phyloP scores from a whole-genome alignment of 805 yeast genomes.

The Hanseniaspora jakobsenii region DNA sequence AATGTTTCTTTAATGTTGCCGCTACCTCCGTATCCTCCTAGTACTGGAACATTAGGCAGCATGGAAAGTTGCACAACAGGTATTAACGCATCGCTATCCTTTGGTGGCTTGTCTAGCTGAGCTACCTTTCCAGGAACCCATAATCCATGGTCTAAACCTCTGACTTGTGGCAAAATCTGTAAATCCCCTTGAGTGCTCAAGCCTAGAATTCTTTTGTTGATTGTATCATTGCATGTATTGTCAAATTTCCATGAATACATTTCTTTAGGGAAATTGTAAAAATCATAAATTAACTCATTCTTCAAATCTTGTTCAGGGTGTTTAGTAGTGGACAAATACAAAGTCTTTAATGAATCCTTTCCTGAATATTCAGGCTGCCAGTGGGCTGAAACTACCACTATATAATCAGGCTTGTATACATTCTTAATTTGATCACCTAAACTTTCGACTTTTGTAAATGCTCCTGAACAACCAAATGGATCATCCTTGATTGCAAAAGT shows the following conservation, averaged over 20 bases:
- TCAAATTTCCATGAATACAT: constrained; percentile 52
- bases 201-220: constrained; percentile 28
- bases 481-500: constrained; percentile 52
- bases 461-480: constrained; percentile 42
- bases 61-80: constrained; percentile 37
- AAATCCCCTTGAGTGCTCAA: not conserved
- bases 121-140: constrained; percentile 75
- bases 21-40: not conserved
- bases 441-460: constrained; percentile 39
- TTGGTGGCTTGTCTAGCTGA: constrained; percentile 31
- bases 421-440: constrained; percentile 43
- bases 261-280: constrained; percentile 55
- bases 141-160: constrained; percentile 74
- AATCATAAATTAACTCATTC: constrained; percentile 58
- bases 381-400: constrained; percentile 63
- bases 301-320: not conserved
- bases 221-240: constrained; percentile 26
- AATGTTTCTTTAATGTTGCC: constrained; percentile 12
- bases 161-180: constrained; percentile 17
- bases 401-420: constrained; percentile 48
- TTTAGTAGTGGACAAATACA: constrained; percentile 12
- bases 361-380: constrained; percentile 48
- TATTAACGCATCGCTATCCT: not conserved
- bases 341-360: not conserved
- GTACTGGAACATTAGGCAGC: constrained; percentile 27